Evolutionary conservation across 208 protist species (phyloP), one percentile per base, ranked within the genome.

Genomic region (Acanthamoeba lenticulata): DNA sequence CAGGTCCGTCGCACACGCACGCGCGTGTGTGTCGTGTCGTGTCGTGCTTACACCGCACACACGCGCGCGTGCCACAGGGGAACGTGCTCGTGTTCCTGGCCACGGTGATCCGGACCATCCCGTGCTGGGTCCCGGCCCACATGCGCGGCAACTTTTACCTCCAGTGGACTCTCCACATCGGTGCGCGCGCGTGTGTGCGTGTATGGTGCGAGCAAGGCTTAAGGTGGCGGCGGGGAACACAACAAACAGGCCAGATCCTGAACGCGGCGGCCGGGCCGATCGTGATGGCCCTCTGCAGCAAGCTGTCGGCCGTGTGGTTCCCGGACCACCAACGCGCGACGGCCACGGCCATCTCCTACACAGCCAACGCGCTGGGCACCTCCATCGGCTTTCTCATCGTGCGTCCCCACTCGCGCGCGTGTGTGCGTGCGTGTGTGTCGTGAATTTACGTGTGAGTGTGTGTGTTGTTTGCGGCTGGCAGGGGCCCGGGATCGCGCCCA

Each of bases 301-400:
- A 88, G 79, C 79, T 88, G 24, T 88, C 79, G 7, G 79, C 47
- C 15, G 79, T 88, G 15, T 88, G 79, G 79, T 88, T 88, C 24
- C 79, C 79, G n/a, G 79, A 88, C 42, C 17, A 60, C 42, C 79
- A 88, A n/a, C 45, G 79, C 17, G 79, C 79, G n/a, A 88, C 79
- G 24, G 79, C 79, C 15, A 88, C 79, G 24, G 79, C 79, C n/a
- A 60, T 88, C 45, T 29, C 79, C 47, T 88, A 88, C 47, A 88
- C 79, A 17, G 79, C 79, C 45, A 88, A 88, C 42, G 42, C 79
- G 9, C 2, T 88, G 79, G 79, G 79, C 47, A 60, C 47, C 42
- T 62, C 79, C 29, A 60, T 49, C 21, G 47, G 79, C 42, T 60
- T 60, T 36, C 65, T 74, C 13, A 34, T 74, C 34, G 65, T 74